A percentile compares a stretch with the other conserved stretches of the same genome.
These are phyloP conservation scores for Sporisorium exsertum DNA, from an alignment of 1,284 basidiomycete genomes.

Conservation along the genomic window DNA sequence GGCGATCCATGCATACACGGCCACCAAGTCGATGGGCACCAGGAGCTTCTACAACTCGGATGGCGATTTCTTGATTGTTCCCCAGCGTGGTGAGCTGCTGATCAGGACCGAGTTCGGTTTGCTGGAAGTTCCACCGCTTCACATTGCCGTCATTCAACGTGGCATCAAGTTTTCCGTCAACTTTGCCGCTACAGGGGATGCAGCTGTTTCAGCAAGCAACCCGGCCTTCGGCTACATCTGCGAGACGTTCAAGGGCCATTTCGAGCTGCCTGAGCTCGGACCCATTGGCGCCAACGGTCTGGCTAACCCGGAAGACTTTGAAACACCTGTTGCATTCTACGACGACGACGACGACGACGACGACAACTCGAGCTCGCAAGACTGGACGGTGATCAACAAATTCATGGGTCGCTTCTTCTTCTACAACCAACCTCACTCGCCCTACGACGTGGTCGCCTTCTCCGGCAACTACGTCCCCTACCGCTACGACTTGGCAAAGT, in stretches of 20 bases:
- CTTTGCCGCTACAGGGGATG: not conserved
- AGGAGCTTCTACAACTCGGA: constrained; percentile 78
- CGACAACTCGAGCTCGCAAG: constrained; percentile 51
- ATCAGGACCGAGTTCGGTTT: constrained; percentile 79
- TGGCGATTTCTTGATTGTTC: constrained; percentile 78
- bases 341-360: constrained; percentile 73
- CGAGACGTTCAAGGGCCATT: constrained; percentile 75
- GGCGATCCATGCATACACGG: constrained; percentile 75
- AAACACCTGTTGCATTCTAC: constrained; percentile 76
- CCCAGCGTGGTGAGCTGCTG: constrained; percentile 77
- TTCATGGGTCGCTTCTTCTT: constrained; percentile 75
- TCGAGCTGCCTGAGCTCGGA: constrained; percentile 77
- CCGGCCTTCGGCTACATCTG: constrained; percentile 69
- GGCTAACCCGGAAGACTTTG: constrained; percentile 74
- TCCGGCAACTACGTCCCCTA: constrained; percentile 77
- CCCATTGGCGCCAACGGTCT: constrained; percentile 74
- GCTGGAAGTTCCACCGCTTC: constrained; percentile 77
- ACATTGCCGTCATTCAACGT: constrained; percentile 76
- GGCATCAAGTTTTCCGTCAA: constrained; percentile 77
- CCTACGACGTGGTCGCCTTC: constrained; percentile 81
- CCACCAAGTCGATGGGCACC: constrained; percentile 76
- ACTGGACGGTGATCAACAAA: constrained; percentile 70
- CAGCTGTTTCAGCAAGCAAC: constrained; percentile 68
- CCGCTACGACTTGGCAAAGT: constrained; percentile 78
- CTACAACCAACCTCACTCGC: constrained; percentile 77